These are phyloP conservation scores for Clonostachys sp. DNA, from an alignment of 2,329 filamentous ascomycete genomes.

Conservation along the genomic window DNA sequence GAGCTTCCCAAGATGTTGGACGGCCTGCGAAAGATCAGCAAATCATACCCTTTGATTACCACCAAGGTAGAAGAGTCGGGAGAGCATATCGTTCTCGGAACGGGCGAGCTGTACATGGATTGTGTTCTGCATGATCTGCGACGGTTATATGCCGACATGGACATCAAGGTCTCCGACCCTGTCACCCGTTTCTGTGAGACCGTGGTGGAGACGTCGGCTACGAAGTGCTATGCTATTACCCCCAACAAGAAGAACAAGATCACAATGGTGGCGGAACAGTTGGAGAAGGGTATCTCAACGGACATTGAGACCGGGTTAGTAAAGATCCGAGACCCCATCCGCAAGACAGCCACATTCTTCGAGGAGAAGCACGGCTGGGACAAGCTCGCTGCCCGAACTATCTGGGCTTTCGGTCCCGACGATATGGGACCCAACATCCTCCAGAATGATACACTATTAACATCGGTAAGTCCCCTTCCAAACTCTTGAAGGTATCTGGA, in stretches of 20 bases:
- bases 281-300: conserved; percentile 90
- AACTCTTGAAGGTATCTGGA: neutral
- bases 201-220: conserved; percentile 92
- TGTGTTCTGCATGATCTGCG: conserved; percentile 94
- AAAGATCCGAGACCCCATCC: conserved; percentile 86
- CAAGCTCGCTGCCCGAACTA: conserved; percentile 85
- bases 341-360: conserved; percentile 94
- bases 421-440: conserved; percentile 93
- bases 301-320: conserved; percentile 92
- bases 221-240: conserved; percentile 95
- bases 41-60: conserved; percentile 90
- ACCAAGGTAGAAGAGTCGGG: conserved; percentile 98
- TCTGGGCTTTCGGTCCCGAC: conserved; percentile 98
- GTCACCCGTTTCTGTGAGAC: conserved; percentile 98
- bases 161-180: conserved; percentile 96
- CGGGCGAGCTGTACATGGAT: conserved; percentile 99
- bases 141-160: conserved; percentile 95
- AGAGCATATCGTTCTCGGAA: conserved; percentile 91
- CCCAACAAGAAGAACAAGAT: conserved; percentile 99
- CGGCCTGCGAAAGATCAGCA: conserved; percentile 93
- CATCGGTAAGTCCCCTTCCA: conserved; percentile 53
- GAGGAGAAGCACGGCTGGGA: conserved; percentile 98
- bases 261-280: conserved; percentile 94
- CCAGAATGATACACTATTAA: conserved; percentile 92
- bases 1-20: conserved; percentile 99